Conservation (phyloP, 768 basidiomycete species). For the Saitozyma sp. region DNA sequence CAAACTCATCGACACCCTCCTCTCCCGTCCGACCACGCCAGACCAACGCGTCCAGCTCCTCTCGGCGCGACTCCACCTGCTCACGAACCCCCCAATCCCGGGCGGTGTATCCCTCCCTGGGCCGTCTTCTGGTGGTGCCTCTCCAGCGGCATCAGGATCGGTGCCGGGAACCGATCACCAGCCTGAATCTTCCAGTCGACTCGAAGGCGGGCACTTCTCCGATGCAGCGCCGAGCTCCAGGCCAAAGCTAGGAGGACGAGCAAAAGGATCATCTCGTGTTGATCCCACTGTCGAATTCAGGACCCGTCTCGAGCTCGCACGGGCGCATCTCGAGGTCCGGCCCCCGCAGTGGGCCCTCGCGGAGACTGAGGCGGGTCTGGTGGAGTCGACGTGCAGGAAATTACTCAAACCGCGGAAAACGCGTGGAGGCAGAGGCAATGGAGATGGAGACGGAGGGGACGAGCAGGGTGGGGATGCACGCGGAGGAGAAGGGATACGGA, state of each 20-base stretch:
- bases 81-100: constrained; percentile 10
- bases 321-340: constrained; percentile 4
- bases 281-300: constrained; percentile 6
- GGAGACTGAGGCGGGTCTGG: constrained; percentile 18
- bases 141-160: neutral
- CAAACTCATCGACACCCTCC: constrained; percentile 18
- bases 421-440: neutral
- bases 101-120: neutral
- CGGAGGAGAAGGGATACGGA: neutral
- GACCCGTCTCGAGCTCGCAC: constrained; percentile 19
- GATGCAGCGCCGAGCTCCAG: neutral
- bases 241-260: constrained; percentile 2
- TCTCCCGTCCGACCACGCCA: constrained; percentile 6
- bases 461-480: neutral
- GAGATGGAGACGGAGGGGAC: constrained; percentile 1
- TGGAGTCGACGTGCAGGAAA: constrained; percentile 12
- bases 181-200: no score
- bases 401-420: no score
- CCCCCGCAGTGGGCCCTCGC: constrained; percentile 13
- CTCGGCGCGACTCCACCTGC: constrained; percentile 31
- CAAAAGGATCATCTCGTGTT: neutral
- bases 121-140: neutral
- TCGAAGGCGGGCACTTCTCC: neutral
- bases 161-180: neutral
- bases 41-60: constrained; percentile 28